Conservation (phyloP, 2,329 filamentous ascomycete genomes). For the Basipetospora chlamydospora region DNA sequence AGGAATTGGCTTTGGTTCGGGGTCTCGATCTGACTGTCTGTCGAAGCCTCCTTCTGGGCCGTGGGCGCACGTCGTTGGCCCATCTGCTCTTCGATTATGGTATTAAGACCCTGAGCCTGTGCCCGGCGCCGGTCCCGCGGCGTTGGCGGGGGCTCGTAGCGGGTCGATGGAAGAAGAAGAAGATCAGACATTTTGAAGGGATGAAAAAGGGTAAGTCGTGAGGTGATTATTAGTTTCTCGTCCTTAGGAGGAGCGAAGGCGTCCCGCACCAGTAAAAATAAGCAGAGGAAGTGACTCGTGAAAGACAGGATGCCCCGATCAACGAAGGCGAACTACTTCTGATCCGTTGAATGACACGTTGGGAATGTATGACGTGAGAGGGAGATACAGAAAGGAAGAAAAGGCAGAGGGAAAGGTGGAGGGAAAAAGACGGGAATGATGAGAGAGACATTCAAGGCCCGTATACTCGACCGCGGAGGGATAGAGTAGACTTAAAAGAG, state of each 20-base stretch:
- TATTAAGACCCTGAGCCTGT: conserved; percentile 44
- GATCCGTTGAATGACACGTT: no score
- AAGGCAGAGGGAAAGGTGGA: conserved; percentile 15
- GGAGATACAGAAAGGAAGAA: conserved; percentile 13
- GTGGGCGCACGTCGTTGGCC: no score
- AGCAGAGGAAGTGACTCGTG: conserved; percentile 15
- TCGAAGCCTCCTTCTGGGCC: not conserved
- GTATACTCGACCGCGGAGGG: no score
- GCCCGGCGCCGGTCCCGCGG: conserved; percentile 38
- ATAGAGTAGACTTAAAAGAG: no score
- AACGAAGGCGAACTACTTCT: no score
- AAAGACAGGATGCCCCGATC: conserved; percentile 13
- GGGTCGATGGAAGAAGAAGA: conserved; percentile 18
- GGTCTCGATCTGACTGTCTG: no score
- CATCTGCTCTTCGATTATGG: conserved; percentile 44
- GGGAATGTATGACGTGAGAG: not conserved
- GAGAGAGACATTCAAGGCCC: no score
- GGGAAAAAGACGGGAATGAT: conserved; percentile 5
- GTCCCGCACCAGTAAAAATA: conserved; percentile 8
- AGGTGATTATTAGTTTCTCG: no score
- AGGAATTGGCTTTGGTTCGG: no score
- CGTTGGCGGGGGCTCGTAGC: conserved; percentile 27
- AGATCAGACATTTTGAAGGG: conserved; percentile 30
- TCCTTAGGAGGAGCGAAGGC: conserved; percentile 10
- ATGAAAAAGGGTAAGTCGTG: no score